Evolutionary conservation across 2,329 filamentous ascomycete genomes (phyloP).

Genomic region (Parastagonospora nodorum): DNA sequence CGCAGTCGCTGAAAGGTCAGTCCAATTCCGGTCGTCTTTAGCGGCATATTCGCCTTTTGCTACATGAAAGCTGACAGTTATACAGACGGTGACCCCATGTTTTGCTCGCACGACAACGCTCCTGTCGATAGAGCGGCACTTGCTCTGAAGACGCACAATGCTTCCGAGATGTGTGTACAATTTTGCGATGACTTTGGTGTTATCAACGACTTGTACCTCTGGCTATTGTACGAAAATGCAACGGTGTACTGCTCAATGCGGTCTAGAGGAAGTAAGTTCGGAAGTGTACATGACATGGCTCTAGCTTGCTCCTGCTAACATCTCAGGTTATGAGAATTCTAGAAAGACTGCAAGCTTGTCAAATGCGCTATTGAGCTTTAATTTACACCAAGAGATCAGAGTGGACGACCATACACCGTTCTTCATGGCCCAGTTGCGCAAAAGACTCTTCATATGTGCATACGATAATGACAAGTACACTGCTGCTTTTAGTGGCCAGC

Average conservation of each 20-base stretch:
- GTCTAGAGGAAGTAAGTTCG: constrained; percentile 34
- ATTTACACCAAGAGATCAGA: constrained; percentile 43
- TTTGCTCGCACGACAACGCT: constrained; percentile 33
- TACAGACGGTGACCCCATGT: constrained; percentile 39
- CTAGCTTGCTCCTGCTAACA: background rate
- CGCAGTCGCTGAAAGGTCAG: constrained; percentile 34
- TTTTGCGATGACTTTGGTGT: constrained; percentile 41
- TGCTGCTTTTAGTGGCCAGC: constrained; percentile 60
- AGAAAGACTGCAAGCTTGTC: constrained; percentile 38
- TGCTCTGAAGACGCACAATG: constrained; percentile 30
- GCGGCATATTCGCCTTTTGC: no score
- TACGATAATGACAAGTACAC: constrained; percentile 56
- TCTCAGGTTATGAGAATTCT: constrained; percentile 35
- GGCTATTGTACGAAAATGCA: constrained; percentile 40
- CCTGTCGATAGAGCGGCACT: constrained; percentile 32
- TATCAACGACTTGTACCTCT: constrained; percentile 42
- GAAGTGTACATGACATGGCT: background rate
- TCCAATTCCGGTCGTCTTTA: no score
- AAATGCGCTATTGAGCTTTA: constrained; percentile 42
- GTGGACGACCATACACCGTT: constrained; percentile 41
- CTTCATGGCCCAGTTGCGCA: constrained; percentile 44
- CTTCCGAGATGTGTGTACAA: constrained; percentile 34
- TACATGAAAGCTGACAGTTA: constrained; percentile 2
- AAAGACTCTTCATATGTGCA: constrained; percentile 35
- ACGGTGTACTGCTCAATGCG: constrained; percentile 31